Percentiles rank a stretch among this genome's conserved stretches.
These are phyloP conservation scores for Fusarium sp. DNA, from an alignment of 2,329 filamentous ascomycete species.

Conservation along the genomic window DNA sequence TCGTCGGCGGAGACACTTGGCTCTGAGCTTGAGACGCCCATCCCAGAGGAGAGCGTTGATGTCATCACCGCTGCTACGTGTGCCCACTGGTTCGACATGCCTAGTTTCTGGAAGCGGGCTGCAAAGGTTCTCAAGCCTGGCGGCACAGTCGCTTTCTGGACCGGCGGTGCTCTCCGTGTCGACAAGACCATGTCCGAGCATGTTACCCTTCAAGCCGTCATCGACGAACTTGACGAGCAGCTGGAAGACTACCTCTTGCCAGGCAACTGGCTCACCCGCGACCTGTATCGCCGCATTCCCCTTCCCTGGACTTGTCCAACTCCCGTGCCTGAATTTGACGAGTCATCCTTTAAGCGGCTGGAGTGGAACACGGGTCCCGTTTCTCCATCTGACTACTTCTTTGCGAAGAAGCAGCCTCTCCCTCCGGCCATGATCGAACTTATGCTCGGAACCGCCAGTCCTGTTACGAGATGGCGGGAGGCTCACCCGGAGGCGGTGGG, in stretches of 20 bases:
- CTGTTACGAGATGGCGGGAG: slow-evolving; percentile 58
- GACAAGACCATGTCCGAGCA: slow-evolving; percentile 54
- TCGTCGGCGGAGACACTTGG: slow-evolving; percentile 60
- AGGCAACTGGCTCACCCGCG: slow-evolving; percentile 57
- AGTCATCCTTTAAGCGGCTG: slow-evolving; percentile 53
- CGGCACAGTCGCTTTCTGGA: slow-evolving; percentile 68
- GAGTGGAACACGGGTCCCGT: slow-evolving; percentile 53
- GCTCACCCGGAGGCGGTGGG: slow-evolving; percentile 55
- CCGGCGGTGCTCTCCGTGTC: slow-evolving; percentile 45
- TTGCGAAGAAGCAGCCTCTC: slow-evolving; percentile 30
- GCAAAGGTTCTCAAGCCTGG: slow-evolving; percentile 61
- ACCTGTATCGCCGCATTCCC: slow-evolving; percentile 56
- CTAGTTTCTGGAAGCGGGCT: slow-evolving; percentile 61
- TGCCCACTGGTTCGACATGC: slow-evolving; percentile 71
- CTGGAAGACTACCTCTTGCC: slow-evolving; percentile 54
- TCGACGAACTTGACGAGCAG: slow-evolving; percentile 54
- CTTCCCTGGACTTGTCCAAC: slow-evolving; percentile 62
- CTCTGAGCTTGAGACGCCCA: slow-evolving; percentile 40
- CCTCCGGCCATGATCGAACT: slow-evolving; percentile 53
- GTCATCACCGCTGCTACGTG: slow-evolving; percentile 64
- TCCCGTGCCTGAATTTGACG: slow-evolving; percentile 53
- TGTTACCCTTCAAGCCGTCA: slow-evolving; percentile 54
- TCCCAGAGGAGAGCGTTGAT: slow-evolving; percentile 57
- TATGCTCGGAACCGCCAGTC: slow-evolving; percentile 53
- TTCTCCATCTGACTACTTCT: slow-evolving; percentile 45